Conservation (phyloP, 164 flowering plant species). For the Warburgia ugandensis region DNA sequence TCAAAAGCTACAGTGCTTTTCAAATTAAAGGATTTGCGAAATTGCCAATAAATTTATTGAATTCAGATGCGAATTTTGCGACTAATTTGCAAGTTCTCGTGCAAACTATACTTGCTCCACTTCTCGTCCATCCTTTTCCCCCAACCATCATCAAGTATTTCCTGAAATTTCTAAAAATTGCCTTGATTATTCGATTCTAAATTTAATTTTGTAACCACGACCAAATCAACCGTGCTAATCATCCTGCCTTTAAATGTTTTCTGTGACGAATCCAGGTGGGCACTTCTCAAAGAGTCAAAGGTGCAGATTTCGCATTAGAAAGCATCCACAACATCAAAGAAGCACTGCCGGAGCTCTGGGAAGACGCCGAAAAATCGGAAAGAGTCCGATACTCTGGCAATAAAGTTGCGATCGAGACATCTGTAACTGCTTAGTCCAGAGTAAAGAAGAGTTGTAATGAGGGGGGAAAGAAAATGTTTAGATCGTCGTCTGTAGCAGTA, state of each 20-base stretch:
- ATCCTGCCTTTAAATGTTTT: neutral
- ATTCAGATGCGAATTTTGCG: no score
- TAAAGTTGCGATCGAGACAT: conserved; percentile 52
- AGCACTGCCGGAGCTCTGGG: conserved; percentile 91
- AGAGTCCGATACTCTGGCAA: conserved; percentile 30
- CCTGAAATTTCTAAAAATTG: no score
- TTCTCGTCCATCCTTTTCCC: no score
- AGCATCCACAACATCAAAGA: conserved; percentile 89
- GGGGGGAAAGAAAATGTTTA: neutral
- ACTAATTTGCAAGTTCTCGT: no score
- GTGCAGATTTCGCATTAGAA: conserved; percentile 83
- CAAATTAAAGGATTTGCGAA: no score
- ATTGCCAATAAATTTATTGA: no score
- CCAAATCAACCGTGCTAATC: neutral
- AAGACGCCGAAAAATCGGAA: conserved; percentile 39
- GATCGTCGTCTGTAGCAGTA: no score
- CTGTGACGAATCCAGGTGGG: conserved; percentile 81
- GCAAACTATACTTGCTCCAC: no score
- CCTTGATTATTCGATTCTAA: no score
- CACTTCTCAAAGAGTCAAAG: conserved; percentile 44
- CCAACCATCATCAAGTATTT: no score
- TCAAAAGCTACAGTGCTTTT: no score
- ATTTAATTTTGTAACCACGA: neutral
- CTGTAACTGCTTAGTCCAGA: conserved; percentile 65
- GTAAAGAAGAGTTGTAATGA: neutral